Evolutionary conservation across 2,329 filamentous ascomycete species (phyloP), one percentile per base, ranked within the genome.

Genomic region (Aspergillus fijiensis): DNA sequence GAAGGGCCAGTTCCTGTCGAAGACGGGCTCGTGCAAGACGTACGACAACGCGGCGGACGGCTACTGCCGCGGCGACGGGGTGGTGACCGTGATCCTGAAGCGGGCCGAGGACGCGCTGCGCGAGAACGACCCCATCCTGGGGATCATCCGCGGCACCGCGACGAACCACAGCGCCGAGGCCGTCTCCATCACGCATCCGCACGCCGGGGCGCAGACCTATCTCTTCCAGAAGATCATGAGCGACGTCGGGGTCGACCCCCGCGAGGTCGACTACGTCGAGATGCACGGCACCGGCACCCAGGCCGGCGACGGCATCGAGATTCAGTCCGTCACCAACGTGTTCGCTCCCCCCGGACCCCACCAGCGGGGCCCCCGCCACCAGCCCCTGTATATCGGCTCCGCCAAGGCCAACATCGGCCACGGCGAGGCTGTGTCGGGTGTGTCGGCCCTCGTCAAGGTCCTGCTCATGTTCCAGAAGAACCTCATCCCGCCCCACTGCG

Each of bases 391-490:
- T 19, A 60, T 74, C 11, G 70, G 70, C 3, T 29, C 72, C 1
- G 70, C 72, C 56, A 77, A 77, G 50, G 67, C 71, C 0, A 76
- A 76, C 42, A 64, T 77, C 7, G 74, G 70, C 82, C 35, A 86
- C 81, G n/a, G 82, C 80, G 14, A 77, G 51, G 69, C 72, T 4
- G 74, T 61, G 1, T 70, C 74, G 1, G 75, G 74, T 5, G 63
- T 74, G 7, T 63, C 68, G 2, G 63, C 71, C 0, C 75, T 90
- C 3, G 78, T 86, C 69, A 90, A 90, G 72, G 83, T 87, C 0
- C 72, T 90, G 3, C 68, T 89, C 67, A 89, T 88, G 84, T 72
- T 88, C 51, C 80, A 87, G 72, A 84, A 89, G 66, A 83, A 82
- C 55, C 71, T 75, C 3, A 45, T 45, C 14, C 39, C 39, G 16